phyloP scores from a whole-genome alignment of 208 protist genomes.

The Trypanosoma brucei region DNA sequence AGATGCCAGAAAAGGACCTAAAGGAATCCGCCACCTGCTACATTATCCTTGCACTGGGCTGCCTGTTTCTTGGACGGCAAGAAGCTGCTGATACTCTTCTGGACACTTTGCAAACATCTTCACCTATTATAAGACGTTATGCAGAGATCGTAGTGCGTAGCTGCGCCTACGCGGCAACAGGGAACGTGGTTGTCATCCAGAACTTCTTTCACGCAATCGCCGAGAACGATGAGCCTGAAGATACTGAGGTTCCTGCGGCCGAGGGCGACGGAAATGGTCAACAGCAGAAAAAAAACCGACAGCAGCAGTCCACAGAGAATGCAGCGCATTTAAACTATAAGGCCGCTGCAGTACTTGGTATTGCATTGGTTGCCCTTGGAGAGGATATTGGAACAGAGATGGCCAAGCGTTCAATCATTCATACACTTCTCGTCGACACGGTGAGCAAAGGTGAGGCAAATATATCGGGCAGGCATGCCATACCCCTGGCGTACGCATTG shows the following conservation, averaged over 20 bases:
- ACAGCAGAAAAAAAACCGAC: neutral
- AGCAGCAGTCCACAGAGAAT: conserved; percentile 22
- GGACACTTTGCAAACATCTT: conserved; percentile 85
- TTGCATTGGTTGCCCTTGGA: conserved; percentile 97
- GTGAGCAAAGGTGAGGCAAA: conserved; percentile 74
- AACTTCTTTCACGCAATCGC: conserved; percentile 94
- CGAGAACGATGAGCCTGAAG: conserved; percentile 83
- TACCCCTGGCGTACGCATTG: conserved; percentile 98
- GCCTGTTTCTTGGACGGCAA: conserved; percentile 94
- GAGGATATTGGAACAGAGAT: conserved; percentile 98
- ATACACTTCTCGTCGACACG: conserved; percentile 92
- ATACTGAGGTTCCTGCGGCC: conserved; percentile 39
- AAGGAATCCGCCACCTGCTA: conserved; percentile 83
- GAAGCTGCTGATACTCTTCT: conserved; percentile 92
- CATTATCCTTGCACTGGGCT: conserved; percentile 92
- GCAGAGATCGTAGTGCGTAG: conserved; percentile 91
- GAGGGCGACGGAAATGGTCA: conserved; percentile 31
- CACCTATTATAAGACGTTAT: conserved; percentile 83
- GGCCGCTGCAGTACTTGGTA: conserved; percentile 95
- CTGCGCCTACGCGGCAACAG: conserved; percentile 98
- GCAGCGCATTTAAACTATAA: conserved; percentile 75
- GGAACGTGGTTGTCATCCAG: conserved; percentile 98
- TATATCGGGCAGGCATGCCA: conserved; percentile 83
- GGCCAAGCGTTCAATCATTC: conserved; percentile 96
- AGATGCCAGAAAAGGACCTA: conserved; percentile 62